Percentiles rank a stretch among this genome's conserved stretches.
Evolutionary conservation across 306 rosid genomes (phyloP).

Genomic region (Prunus armeniaca): DNA sequence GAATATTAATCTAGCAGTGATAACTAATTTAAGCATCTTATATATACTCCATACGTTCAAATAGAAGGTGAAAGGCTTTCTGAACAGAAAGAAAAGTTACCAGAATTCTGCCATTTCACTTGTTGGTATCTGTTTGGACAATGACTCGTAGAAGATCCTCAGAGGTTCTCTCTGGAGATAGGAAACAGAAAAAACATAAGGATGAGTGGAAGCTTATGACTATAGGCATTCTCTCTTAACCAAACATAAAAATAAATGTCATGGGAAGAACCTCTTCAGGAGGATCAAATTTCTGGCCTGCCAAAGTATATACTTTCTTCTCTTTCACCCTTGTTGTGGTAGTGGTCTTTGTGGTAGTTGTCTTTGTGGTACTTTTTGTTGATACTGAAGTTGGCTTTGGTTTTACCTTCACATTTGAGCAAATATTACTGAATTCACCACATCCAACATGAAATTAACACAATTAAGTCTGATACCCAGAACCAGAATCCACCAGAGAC

Average conservation of each 20-base stretch:
- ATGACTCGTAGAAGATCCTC: slow-evolving; percentile 80
- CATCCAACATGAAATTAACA: slow-evolving; percentile 19
- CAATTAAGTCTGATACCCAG: not conserved
- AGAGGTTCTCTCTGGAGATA: slow-evolving; percentile 86
- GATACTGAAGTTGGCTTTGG: slow-evolving; percentile 44
- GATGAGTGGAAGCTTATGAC: slow-evolving; percentile 13
- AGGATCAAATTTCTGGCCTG: slow-evolving; percentile 91
- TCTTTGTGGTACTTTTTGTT: slow-evolving; percentile 33
- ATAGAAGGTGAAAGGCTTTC: slow-evolving; percentile 9
- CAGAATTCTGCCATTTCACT: slow-evolving; percentile 97
- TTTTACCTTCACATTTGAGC: slow-evolving; percentile 61
- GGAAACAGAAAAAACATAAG: slow-evolving; percentile 22
- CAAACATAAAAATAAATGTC: slow-evolving; percentile 18
- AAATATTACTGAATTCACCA: slow-evolving; percentile 18
- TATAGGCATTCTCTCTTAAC: slow-evolving; percentile 8
- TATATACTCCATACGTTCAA: not conserved
- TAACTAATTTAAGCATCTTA: not conserved
- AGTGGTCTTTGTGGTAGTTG: slow-evolving; percentile 21
- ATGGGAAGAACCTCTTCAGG: slow-evolving; percentile 75
- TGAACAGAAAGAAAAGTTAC: slow-evolving; percentile 39
- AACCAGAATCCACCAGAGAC: slow-evolving; percentile 1
- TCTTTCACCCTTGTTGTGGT: slow-evolving; percentile 63
- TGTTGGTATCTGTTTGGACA: slow-evolving; percentile 80
- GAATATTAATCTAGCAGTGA: slow-evolving; percentile 2
- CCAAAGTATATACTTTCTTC: slow-evolving; percentile 73